A percentile compares a stretch with the other conserved stretches of the same genome.
Evolutionary conservation across 257 asterid species (phyloP).

Genomic region (Ajuga chamaepitys): DNA sequence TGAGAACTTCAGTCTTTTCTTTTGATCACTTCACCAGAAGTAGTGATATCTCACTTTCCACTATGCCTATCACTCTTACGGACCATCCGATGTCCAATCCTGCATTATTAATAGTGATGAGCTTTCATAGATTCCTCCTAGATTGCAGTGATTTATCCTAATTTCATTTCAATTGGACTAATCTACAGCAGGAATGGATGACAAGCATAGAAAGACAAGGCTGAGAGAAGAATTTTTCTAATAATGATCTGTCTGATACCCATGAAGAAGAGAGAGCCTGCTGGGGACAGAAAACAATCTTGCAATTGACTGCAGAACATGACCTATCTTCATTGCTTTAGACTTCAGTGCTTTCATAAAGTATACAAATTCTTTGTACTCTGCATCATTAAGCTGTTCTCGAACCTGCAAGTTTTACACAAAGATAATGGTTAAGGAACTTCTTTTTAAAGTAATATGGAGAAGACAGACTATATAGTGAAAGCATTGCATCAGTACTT

Average conservation of each 20-base stretch:
- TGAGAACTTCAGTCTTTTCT: not conserved
- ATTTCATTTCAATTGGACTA: not conserved
- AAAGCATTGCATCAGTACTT: not conserved
- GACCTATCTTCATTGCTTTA: constrained; percentile 66
- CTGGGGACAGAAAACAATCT: constrained; percentile 73
- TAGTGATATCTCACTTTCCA: not conserved
- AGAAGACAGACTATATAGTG: not conserved
- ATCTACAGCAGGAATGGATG: not conserved
- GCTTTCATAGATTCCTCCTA: no score
- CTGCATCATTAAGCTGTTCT: constrained; percentile 68
- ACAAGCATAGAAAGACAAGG: not conserved
- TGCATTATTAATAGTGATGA: not conserved
- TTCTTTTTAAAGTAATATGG: not conserved
- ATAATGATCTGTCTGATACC: constrained; percentile 37
- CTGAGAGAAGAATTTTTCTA: constrained; percentile 4
- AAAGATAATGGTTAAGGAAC: constrained; percentile 5
- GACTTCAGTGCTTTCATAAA: constrained; percentile 77
- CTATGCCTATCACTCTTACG: no score
- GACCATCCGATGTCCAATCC: not conserved
- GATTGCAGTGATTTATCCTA: no score
- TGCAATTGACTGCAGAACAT: constrained; percentile 73
- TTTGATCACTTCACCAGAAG: not conserved
- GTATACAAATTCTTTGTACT: constrained; percentile 72
- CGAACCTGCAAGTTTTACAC: constrained; percentile 50
- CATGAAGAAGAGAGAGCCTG: constrained; percentile 72